These are phyloP conservation scores for Eurotiales sp. DNA, from an alignment of 2,329 filamentous ascomycete genomes.

Conservation along the genomic window DNA sequence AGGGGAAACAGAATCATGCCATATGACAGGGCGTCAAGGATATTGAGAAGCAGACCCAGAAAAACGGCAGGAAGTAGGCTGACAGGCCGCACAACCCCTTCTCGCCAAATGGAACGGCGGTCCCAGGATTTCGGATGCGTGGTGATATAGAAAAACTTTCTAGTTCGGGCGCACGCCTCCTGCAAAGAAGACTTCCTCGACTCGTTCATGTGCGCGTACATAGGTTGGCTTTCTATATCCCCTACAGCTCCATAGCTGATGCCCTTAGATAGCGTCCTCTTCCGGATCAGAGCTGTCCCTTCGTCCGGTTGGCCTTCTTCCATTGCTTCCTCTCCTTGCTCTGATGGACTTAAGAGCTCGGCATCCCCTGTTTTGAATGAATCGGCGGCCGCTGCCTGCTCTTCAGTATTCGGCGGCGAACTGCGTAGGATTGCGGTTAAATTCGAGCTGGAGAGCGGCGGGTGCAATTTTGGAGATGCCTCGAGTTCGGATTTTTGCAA, in stretches of 20 bases:
- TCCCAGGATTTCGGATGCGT: constrained; percentile 69
- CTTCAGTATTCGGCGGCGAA: constrained; percentile 27
- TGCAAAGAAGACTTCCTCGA: constrained; percentile 4
- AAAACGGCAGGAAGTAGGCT: constrained; percentile 80
- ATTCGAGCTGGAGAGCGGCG: constrained; percentile 35
- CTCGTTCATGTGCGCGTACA: constrained; percentile 6
- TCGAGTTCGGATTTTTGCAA: constrained; percentile 1
- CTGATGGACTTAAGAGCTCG: constrained; percentile 14
- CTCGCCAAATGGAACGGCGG: constrained; percentile 59
- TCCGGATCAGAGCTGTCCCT: constrained; percentile 33
- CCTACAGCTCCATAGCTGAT: constrained; percentile 27
- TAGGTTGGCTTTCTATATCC: constrained; percentile 30
- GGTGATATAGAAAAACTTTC: constrained; percentile 30
- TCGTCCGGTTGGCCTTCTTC: constrained; percentile 30
- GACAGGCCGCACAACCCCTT: constrained; percentile 62
- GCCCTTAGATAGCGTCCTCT: constrained; percentile 25
- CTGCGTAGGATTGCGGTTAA: constrained; percentile 50
- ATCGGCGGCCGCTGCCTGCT: constrained; percentile 17
- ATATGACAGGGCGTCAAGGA: constrained; percentile 92
- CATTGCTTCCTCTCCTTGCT: constrained; percentile 18
- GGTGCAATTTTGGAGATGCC: constrained; percentile 2
- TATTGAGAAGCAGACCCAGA: constrained; percentile 83
- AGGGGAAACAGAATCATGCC: constrained; percentile 95
- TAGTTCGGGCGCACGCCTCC: constrained; percentile 19
- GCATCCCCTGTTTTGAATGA: not conserved